These are phyloP conservation scores for Arabidopsis suecica DNA, from an alignment of 345 rosid species.

Conservation along the genomic window DNA sequence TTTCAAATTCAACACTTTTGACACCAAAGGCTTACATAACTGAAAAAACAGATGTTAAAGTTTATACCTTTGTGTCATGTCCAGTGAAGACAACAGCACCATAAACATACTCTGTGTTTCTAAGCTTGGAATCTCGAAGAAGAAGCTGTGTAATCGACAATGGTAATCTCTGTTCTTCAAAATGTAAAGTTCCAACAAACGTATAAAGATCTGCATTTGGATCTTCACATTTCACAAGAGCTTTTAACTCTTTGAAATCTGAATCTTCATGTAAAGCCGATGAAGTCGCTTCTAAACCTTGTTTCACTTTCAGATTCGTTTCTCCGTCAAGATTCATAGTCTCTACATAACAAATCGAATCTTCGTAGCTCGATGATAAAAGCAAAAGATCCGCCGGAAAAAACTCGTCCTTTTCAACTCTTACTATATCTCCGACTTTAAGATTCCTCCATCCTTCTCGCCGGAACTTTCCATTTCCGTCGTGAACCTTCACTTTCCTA, in stretches of 20 bases:
- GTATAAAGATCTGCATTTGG: slow-evolving; percentile 91
- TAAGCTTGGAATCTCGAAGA: slow-evolving; percentile 84
- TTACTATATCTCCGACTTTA: slow-evolving; percentile 86
- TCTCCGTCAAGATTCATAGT: slow-evolving; percentile 96
- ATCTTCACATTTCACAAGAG: slow-evolving; percentile 84
- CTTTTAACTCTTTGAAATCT: slow-evolving; percentile 65
- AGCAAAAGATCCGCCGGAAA: slow-evolving; percentile 96
- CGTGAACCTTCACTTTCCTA: slow-evolving; percentile 69
- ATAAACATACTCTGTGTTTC: slow-evolving; percentile 84
- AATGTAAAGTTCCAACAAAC: slow-evolving; percentile 74
- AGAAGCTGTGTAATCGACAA: slow-evolving; percentile 92
- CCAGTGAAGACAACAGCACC: slow-evolving; percentile 94
- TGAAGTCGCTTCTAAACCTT: slow-evolving; percentile 69
- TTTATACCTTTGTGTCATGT: slow-evolving; percentile 63
- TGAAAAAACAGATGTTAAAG: not conserved
- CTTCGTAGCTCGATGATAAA: slow-evolving; percentile 84
- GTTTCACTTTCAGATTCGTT: slow-evolving; percentile 89
- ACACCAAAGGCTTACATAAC: not conserved
- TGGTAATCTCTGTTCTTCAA: slow-evolving; percentile 68
- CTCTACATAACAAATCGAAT: slow-evolving; percentile 94
- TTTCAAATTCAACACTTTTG: not conserved
- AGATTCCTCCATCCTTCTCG: slow-evolving; percentile 75
- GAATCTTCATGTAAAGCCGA: slow-evolving; percentile 67
- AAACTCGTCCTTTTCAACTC: slow-evolving; percentile 91
- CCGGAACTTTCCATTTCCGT: slow-evolving; percentile 60